Evolutionary conservation across 148 eudicot genomes (phyloP).

Genomic region (Beta vulgaris): DNA sequence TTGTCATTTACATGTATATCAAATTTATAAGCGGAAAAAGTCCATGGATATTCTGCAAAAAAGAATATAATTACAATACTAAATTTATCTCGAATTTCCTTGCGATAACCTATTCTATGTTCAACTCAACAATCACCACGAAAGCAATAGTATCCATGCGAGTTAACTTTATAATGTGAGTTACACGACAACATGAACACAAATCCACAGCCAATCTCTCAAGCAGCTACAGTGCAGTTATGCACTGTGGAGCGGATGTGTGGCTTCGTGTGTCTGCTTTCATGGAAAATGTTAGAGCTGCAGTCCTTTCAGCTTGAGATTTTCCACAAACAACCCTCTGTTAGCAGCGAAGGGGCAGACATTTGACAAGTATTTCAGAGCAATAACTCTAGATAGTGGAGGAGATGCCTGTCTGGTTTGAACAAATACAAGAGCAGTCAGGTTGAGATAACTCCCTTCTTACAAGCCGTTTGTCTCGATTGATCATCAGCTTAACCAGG

Average conservation of each 20-base stretch:
- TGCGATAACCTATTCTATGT: not conserved
- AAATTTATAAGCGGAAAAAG: no score
- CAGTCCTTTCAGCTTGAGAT: not conserved
- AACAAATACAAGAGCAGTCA: slow-evolving; percentile 88
- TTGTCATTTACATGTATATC: no score
- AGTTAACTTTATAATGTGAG: not conserved
- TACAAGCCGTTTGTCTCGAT: slow-evolving; percentile 82
- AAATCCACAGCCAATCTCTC: not conserved
- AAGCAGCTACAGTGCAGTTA: not conserved
- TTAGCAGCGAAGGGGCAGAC: slow-evolving; percentile 2
- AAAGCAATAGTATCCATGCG: not conserved
- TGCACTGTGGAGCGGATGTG: not conserved
- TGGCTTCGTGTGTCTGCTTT: not conserved
- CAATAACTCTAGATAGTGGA: slow-evolving; percentile 35
- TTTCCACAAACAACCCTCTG: not conserved
- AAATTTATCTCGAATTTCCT: not conserved
- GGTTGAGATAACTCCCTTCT: slow-evolving; percentile 61
- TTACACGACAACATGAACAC: not conserved
- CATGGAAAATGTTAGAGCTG: not conserved
- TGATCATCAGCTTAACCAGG: slow-evolving; percentile 74
- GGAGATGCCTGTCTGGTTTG: slow-evolving; percentile 57
- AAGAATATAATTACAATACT: not conserved
- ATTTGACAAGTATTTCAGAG: not conserved
- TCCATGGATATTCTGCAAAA: no score
- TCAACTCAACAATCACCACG: not conserved